A percentile compares a stretch with the other conserved stretches of the same genome.
Evolutionary conservation across 2,329 filamentous ascomycete genomes (phyloP).

Genomic region (Pseudocercospora macadamiae): DNA sequence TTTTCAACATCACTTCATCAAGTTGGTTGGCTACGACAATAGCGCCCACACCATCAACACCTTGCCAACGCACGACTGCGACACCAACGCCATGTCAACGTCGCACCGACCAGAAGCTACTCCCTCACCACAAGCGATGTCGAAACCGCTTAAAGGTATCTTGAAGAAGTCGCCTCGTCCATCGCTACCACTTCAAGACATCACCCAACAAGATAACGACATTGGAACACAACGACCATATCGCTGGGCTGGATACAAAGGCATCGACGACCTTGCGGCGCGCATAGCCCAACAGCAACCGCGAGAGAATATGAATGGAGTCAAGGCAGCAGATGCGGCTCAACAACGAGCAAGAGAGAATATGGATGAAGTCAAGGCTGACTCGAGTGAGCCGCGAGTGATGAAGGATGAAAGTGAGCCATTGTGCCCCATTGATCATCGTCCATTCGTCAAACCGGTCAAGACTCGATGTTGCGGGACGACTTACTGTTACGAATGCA

Average conservation of each 20-base stretch:
- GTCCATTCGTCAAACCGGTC: not conserved
- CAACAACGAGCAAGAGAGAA: too few relatives aligned
- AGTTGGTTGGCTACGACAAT: not conserved
- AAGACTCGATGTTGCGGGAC: not conserved
- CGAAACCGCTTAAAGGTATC: constrained; percentile 1
- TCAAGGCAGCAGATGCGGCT: not conserved
- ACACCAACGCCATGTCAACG: not conserved
- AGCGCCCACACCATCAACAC: not conserved
- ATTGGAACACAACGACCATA: too few relatives aligned
- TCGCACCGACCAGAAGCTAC: not conserved
- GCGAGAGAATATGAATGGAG: not conserved
- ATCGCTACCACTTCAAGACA: too few relatives aligned
- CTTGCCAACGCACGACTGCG: not conserved
- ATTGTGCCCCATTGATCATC: not conserved
- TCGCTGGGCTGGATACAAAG: constrained; percentile 9
- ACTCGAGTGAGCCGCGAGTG: not conserved
- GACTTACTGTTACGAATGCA: not conserved
- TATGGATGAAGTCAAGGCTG: not conserved
- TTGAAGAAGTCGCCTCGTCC: constrained; percentile 5
- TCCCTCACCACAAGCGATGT: not conserved
- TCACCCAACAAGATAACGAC: too few relatives aligned
- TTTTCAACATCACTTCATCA: not conserved
- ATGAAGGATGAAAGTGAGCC: too few relatives aligned
- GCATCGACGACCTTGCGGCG: not conserved
- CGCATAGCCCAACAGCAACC: too few relatives aligned